Base-by-base conservation (phyloP, 176 grass and related monocot species). In the Phoenix dactylifera region DNA sequence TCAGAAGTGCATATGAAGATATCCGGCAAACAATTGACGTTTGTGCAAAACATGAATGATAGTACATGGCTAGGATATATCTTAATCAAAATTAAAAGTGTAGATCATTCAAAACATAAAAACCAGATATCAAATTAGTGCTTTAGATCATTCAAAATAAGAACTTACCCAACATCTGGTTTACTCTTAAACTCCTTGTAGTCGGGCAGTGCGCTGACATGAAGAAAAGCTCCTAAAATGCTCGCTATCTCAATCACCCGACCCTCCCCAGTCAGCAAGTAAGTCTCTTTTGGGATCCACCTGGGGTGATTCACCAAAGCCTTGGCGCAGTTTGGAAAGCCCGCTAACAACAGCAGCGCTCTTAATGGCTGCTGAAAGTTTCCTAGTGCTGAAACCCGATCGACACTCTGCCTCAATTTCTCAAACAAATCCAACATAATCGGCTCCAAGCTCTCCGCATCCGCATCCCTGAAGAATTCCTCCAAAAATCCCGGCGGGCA, bases 331-430 rank as follows among this genome's bases (percentile, higher is more conserved):
- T 73, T 83, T 2, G 87, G 93, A 18, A 76, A 88, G 4, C 66
- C 62, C n/a, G 92, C 63, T 1, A 97, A 67, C n/a, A 75, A 58
- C 55, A 74, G 58, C 18, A 97, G 80, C 64, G 89, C 87, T 26
- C 93, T 71, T 19, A 97, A 63, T 4, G 84, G 93, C 48, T 86
- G 66, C 74, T 97, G 93, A 66, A 97, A 97, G 63, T 97, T 86
- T 0, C 93, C 93, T 0, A 92, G 64, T 1, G 78, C 60, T 0
- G 93, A 98, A 6, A 86, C 87, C 44, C 81, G 85, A 4, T 83
- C 76, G 4, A 92, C 84, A 24, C 70, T 81, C 50, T 81, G 81
- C 68, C 62, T 81, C 6, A 98, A 72, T 16, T 79, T 83, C n/a
- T 83, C 87, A 69, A 82, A 97, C 7, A 97, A 66, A 55, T 79